These are phyloP conservation scores for Austroboletus festivus DNA, from an alignment of 768 basidiomycete species.

Conservation along the genomic window DNA sequence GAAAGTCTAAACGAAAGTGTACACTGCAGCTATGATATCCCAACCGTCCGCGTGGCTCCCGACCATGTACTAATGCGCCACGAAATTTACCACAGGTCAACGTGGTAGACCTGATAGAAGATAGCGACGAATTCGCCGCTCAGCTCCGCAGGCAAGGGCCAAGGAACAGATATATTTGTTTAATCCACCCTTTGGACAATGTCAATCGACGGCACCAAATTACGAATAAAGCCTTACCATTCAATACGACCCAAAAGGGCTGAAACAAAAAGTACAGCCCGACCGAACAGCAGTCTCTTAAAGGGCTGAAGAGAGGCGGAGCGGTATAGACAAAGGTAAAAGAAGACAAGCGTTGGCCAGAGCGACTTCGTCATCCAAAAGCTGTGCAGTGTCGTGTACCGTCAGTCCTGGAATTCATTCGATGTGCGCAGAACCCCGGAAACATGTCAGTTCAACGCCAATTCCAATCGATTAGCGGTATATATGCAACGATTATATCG, in stretches of 20 bases:
- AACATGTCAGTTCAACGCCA: not conserved
- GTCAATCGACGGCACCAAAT: not conserved
- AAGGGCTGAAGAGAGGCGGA: not conserved
- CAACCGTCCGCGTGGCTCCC: not conserved
- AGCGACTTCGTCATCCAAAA: conserved; percentile 13
- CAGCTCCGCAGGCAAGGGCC: not conserved
- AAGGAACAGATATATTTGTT: too few relatives aligned
- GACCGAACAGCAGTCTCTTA: not conserved
- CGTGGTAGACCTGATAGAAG: not conserved
- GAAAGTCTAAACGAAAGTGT: conserved; percentile 14
- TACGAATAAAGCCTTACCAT: conserved; percentile 6
- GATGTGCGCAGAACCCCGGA: conserved; percentile 2
- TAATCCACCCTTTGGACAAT: too few relatives aligned
- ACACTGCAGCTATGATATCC: conserved; percentile 8
- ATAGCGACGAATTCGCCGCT: conserved; percentile 3
- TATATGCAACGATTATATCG: conserved; percentile 12
- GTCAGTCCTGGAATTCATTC: conserved; percentile 6
- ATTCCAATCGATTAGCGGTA: conserved; percentile 10
- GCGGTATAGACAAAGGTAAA: not conserved
- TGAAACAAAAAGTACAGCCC: not conserved
- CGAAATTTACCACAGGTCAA: not conserved
- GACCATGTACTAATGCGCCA: not conserved
- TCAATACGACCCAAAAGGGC: not conserved
- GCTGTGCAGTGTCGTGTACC: conserved; percentile 23
- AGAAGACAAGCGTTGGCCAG: not conserved